A percentile compares a stretch with the other conserved stretches of the same genome.
Evolutionary conservation across 176 grass and related monocot species (phyloP).

Genomic region (Oropetium thomaeum): DNA sequence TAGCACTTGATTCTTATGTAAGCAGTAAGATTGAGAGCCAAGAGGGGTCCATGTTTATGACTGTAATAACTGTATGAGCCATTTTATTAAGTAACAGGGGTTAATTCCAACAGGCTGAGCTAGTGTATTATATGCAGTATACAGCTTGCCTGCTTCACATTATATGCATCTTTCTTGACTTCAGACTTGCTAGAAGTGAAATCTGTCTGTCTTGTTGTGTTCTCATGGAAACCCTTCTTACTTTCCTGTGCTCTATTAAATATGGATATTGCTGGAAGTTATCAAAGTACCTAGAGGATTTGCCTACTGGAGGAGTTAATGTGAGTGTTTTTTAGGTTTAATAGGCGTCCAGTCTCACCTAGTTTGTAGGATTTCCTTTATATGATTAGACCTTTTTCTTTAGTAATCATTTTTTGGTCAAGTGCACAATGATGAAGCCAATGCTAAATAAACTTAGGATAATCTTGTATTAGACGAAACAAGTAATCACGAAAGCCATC

Average conservation of each 20-base stretch:
- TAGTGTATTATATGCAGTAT: conserved; percentile 5
- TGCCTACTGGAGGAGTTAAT: background rate
- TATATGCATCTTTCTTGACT: background rate
- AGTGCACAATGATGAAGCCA: conserved; percentile 2
- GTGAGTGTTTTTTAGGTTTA: background rate
- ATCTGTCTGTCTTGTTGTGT: background rate
- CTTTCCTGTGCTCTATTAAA: background rate
- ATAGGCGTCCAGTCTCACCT: background rate
- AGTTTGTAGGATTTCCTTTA: background rate
- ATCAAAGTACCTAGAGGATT: background rate
- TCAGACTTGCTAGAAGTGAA: conserved; percentile 1
- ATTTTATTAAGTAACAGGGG: conserved; percentile 5
- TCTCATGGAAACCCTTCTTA: background rate
- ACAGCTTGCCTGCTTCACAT: background rate
- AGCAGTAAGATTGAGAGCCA: conserved; percentile 12
- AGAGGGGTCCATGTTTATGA: conserved; percentile 1
- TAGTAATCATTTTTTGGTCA: background rate
- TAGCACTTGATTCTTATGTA: conserved; percentile 21
- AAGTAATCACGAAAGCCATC: background rate
- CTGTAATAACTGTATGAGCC: background rate
- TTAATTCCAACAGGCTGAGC: background rate
- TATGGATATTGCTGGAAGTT: background rate
- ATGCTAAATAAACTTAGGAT: conserved; percentile 19
- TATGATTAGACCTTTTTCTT: background rate
- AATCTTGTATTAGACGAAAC: background rate